Evolutionary conservation across 164 flowering plant genomes (phyloP), one percentile per base, ranked within the genome.

Genomic region (Santalum album): DNA sequence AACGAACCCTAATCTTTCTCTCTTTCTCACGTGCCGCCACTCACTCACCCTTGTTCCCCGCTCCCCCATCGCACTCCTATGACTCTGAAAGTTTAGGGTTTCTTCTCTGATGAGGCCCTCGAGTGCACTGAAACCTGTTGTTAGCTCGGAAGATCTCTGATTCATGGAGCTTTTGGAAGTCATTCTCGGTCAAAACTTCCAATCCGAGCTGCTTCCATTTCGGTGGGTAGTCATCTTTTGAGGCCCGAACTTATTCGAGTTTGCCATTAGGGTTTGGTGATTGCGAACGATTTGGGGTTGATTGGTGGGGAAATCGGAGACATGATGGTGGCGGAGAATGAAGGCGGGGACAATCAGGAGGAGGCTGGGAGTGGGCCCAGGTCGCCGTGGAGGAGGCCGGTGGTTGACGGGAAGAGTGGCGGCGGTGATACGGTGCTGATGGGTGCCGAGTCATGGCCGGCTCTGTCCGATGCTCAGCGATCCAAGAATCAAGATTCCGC

Each of bases 361-460:
- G 71, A 62, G 42, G 27, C 39, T 10, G 49, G 24, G 12, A 61
- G 40, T 25, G 72, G 62, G 14, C 60, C 57, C 40, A 77, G 64
- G 69, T 78, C 83, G 0, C 80, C 83, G 5, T 80, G 89, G 89
- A 80, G 73, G 59, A 78, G 65, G 15, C 77, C 85, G 36, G 53
- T 26, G 1, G 17, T 16, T 12, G 58, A 18, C 1, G 54, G 40
- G 9, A 71, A 6, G 14, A 20, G 66, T 9, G 69, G 51, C 14
- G 58, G 53, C 1, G 55, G 55, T 5, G 77, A 66, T 47, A 65
- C 64, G 54, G 69, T 77, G 12, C 76, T 76, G 1, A 76, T 80
- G 76, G 85, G 80, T 12, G 71, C 83, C 1, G 77, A 78, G 18
- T 67, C 78, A 12, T 83, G 89, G 89, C 89, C 89, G 6, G 82